Base-by-base conservation (phyloP, 2,329 filamentous ascomycete genomes). In the Lomentospora prolificans region DNA sequence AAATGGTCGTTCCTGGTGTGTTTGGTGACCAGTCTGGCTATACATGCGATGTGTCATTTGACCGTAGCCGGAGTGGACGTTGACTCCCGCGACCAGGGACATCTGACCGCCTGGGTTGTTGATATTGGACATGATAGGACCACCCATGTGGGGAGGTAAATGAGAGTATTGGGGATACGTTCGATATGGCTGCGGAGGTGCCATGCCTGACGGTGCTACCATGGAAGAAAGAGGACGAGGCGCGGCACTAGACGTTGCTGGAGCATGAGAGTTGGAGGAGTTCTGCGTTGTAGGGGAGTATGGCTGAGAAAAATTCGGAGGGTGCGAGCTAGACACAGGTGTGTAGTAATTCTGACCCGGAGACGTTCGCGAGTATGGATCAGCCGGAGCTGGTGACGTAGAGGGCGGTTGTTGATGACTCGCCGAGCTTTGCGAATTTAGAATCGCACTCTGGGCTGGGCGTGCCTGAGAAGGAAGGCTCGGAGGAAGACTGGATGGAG, bases 1-100 rank as follows among this genome's bases (percentile, higher is more conserved):
- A 76, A 95, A 97, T 0, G 94, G 94, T 4, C 92, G 83, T 62
- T 97, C 92, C 57, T 80, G 80, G 8, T 74, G 72, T 9, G 55
- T 28, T 10, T 31, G 57, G 22, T 55, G 53, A 9, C 36, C 31
- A 12, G 75, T 75, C 59, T 80, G 74, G 19, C 70, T 67, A 58
- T 89, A 88, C 70, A 91, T 80, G 60, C 82, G 74, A 51, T 79
- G 75, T 7, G 28, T 50, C 55, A 59, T 57, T 63, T 83, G 60
- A 72, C 77, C 70, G 77, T 85, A 67, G 72, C 81, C 66, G 4
- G 28, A 28, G 14, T 41, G 54, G 12, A 44, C 30, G 17, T 30
- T 30, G 25, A 56, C 33, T 2, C 67, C 69, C 3, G 84, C 81
- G 31, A 92, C 81, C 58, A 94, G 73, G 6, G 86, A 78, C 75